Base-by-base conservation (phyloP, 2,329 filamentous ascomycete genomes). In the Coniochaeta sp. region DNA sequence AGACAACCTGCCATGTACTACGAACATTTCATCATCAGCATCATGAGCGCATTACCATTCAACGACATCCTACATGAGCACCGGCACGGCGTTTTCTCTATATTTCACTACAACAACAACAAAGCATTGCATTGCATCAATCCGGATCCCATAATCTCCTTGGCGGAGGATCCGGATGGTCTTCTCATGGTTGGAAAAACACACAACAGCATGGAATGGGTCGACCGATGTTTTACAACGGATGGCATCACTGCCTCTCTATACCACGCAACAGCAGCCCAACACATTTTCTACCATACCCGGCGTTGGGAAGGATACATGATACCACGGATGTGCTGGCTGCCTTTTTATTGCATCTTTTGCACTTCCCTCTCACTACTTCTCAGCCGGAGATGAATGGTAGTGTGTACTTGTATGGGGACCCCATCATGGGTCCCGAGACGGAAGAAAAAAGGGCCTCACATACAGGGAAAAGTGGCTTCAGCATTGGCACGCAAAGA, bases 41-140 rank as follows among this genome's bases (percentile, higher is more conserved):
- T 42, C n/a, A 24, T 49, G 45, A 56, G 54, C 55, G 55, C 52
- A n/a, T 50, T 55, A 46, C 35, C 50, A 48, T 57, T 55, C 55
- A 33, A 58, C 52, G 55, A 59, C 55, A 55, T 55, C 26, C 52
- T 55, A 56, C 60, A 61, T 61, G 53, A 58, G n/a, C n/a, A n/a
- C n/a, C 51, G 31, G 40, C 54, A 56, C 48, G 56, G 55, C 55
- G 58, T 58, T 59, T 52, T 40, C 51, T 46, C 40, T 50, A 12
- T 45, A 28, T 50, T 48, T 45, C 9, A 40, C 47, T 48, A 51
- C 51, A 26, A 33, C 53, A 45, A 51, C 20, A n/a, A 31, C 40
- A 49, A n/a, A n/a, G n/a, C 53, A 56, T 58, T 59, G 57, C 51
- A 56, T n/a, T 52, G 52, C 57, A 57, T 58, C 54, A 58, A 52